Conservation (phyloP, 2,329 filamentous ascomycete species). For the Xylariomycetidae sp. region DNA sequence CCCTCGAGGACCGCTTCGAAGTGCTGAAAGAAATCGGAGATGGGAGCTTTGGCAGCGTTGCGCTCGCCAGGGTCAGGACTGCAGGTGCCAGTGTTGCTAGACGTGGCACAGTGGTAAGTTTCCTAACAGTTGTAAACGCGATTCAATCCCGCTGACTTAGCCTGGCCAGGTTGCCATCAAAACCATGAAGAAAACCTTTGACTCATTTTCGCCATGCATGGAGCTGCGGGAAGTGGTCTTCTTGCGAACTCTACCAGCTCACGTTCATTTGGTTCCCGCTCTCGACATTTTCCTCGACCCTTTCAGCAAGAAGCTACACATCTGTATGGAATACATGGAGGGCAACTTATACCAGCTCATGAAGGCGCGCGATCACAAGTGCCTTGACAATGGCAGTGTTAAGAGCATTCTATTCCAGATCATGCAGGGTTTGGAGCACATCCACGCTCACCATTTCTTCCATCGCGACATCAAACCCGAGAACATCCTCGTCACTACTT, state of each 20-base stretch:
- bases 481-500: constrained; percentile 95
- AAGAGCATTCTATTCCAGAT: constrained; percentile 99
- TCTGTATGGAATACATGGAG: constrained; percentile 99
- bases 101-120: constrained; percentile 82
- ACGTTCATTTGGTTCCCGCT: constrained; percentile 91
- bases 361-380: constrained; percentile 97
- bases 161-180: constrained; percentile 83
- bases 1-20: constrained; percentile 91
- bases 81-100: constrained; percentile 85
- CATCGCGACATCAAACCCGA: constrained; percentile 99
- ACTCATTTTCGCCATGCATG: constrained; percentile 82
- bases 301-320: constrained; percentile 92
- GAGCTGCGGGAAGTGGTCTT: constrained; percentile 97
- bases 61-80: constrained; percentile 82
- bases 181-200: constrained; percentile 99
- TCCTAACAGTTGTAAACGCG: constrained; percentile 1
- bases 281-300: constrained; percentile 98
- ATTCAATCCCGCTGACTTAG: constrained; percentile 6
- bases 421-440: constrained; percentile 90
- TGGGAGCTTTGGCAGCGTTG: constrained; percentile 96
- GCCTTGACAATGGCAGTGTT: constrained; percentile 80
- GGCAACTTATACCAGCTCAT: constrained; percentile 98
- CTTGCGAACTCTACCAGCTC: constrained; percentile 77
- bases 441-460: constrained; percentile 95
- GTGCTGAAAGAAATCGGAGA: constrained; percentile 97